Percentiles rank a stretch among this genome's conserved stretches.
Evolutionary conservation across 2,329 filamentous ascomycete species (phyloP).

Genomic region (Kalmusia sp.): DNA sequence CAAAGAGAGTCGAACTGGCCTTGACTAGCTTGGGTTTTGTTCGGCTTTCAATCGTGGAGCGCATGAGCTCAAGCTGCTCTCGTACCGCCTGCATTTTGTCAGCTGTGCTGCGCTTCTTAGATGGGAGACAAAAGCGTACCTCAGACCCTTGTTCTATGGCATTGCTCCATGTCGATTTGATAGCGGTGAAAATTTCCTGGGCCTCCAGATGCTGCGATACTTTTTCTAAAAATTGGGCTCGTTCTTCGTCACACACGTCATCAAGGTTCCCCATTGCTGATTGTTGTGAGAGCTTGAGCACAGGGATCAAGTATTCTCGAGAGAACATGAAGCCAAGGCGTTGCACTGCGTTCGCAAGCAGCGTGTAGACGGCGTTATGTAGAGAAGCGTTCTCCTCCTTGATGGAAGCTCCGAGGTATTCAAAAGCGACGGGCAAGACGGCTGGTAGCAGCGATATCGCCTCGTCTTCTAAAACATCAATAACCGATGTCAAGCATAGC

Average conservation of each 20-base stretch:
- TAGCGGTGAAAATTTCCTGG: slow-evolving; percentile 74
- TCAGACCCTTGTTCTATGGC: slow-evolving; percentile 68
- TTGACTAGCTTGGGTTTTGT: slow-evolving; percentile 80
- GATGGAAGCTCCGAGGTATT: slow-evolving; percentile 73
- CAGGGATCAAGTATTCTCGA: slow-evolving; percentile 72
- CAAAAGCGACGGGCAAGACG: slow-evolving; percentile 74
- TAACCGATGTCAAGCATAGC: slow-evolving; percentile 84
- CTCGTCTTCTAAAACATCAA: slow-evolving; percentile 85
- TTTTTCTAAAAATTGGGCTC: slow-evolving; percentile 73
- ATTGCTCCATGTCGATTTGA: slow-evolving; percentile 74
- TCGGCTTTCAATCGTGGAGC: slow-evolving; percentile 76
- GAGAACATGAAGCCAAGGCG: slow-evolving; percentile 91
- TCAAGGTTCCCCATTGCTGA: slow-evolving; percentile 71
- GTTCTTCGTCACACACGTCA: slow-evolving; percentile 68
- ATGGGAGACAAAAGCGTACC: slow-evolving; percentile 54
- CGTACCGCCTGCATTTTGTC: slow-evolving; percentile 62
- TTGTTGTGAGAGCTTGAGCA: slow-evolving; percentile 74
- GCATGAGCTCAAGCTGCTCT: slow-evolving; percentile 75
- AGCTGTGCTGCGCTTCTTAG: slow-evolving; percentile 3
- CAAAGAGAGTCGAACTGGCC: slow-evolving; percentile 73
- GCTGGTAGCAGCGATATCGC: slow-evolving; percentile 83
- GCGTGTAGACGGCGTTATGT: slow-evolving; percentile 82
- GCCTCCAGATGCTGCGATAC: slow-evolving; percentile 80
- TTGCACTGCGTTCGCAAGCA: slow-evolving; percentile 80
- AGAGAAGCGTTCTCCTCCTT: slow-evolving; percentile 64